A percentile compares a stretch with the other conserved stretches of the same genome.
phyloP scores from a whole-genome alignment of 1,139 yeast species.

The Meyerozyma smithsonii region DNA sequence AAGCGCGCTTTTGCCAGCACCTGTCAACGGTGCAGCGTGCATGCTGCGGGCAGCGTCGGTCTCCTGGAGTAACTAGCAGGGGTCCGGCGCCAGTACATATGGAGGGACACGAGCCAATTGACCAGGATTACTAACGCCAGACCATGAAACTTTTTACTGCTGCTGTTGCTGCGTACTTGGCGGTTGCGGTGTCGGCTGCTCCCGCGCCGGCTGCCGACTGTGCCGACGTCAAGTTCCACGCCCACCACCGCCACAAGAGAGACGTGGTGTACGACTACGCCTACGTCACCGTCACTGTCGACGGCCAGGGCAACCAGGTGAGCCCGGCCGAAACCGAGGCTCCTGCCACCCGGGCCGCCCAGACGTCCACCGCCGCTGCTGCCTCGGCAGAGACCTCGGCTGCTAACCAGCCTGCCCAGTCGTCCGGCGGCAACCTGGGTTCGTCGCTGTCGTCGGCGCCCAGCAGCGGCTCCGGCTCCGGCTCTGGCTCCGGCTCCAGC shows the following conservation, averaged over 20 bases:
- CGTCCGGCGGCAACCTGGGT: constrained; percentile 9
- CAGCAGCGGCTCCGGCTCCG: constrained; percentile 19
- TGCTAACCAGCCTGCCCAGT: no score
- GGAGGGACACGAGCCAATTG: neutral
- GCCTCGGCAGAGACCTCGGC: constrained; percentile 9
- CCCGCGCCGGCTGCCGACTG: constrained; percentile 33
- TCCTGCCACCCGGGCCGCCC: constrained; percentile 12
- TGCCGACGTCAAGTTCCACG: constrained; percentile 37
- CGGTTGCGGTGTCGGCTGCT: constrained; percentile 23
- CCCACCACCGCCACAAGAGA: constrained; percentile 71
- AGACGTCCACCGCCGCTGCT: constrained; percentile 6
- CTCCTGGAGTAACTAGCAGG: constrained; percentile 2
- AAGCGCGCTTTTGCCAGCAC: neutral
- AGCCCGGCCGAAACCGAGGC: constrained; percentile 29
- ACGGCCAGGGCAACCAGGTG: constrained; percentile 55
- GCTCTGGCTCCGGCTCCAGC: no score
- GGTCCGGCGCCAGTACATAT: neutral
- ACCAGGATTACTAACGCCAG: neutral
- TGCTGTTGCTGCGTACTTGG: constrained; percentile 27
- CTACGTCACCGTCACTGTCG: constrained; percentile 72
- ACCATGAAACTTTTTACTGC: constrained; percentile 6
- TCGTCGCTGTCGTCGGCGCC: constrained; percentile 14
- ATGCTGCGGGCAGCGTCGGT: neutral
- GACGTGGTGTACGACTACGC: constrained; percentile 80
- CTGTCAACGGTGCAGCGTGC: neutral